Base-by-base conservation (phyloP, 1,139 yeast species). In the Candida tetrigidarum region DNA sequence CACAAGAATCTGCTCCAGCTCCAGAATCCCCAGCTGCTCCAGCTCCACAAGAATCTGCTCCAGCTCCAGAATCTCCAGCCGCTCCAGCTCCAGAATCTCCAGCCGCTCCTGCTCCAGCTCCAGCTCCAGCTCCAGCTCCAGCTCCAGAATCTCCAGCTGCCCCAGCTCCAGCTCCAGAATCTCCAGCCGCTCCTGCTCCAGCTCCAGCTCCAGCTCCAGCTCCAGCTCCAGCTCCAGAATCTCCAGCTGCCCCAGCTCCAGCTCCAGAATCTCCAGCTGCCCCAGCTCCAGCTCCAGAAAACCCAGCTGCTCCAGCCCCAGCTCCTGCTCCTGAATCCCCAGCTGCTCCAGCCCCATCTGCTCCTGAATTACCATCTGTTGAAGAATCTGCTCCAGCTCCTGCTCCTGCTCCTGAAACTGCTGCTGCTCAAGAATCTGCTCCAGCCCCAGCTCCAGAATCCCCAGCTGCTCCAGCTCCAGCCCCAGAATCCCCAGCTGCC, bases 361-460 rank as follows among this genome's bases (percentile, higher is more conserved):
- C 37, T 15, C 38, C 38, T 23, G 39, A n/a, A n/a, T n/a, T n/a
- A n/a, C n/a, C n/a, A n/a, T n/a, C n/a, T n/a, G n/a, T 30, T 9
- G n/a, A 30, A 15, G 29, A n/a, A 22, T 19, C 28, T 29, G 8
- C 33, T 12, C 29, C 37, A 23, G 37, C 42, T 9, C 29, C 35
- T 14, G 19, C 37, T 12, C 28, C 37, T 22, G 37, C 29, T 22
- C 37, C 37, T 22, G 37, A 22, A 22, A 6, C 26, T 3, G 20
- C 29, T 12, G 37, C 37, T 3, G 28, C 37, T 22, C 28, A 11
- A 18, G 16, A 16, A 3, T 23, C 37, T 1, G 29, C 37, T 35
- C 37, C 37, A 34, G n/a, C n/a, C n/a, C n/a, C n/a, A n/a, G 69
- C 64, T 52, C 64, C 76, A 50, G 56, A 69, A 66, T 72, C 76